Conservation (phyloP, 257 asterid species). For the Agastache rugosa region DNA sequence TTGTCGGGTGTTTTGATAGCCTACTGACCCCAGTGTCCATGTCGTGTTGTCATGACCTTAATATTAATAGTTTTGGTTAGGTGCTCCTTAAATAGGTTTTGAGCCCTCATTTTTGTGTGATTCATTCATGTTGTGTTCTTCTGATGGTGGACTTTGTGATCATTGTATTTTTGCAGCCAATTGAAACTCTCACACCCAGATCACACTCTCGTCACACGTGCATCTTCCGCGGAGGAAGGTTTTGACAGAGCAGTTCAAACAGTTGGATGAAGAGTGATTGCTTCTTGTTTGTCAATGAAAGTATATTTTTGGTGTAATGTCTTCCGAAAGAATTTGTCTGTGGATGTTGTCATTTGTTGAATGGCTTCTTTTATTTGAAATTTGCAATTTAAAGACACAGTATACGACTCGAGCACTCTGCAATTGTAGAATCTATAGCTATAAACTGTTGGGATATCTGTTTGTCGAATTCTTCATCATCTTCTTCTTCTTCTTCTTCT, state of each 20-base stretch:
- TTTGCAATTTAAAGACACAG: conserved; percentile 1
- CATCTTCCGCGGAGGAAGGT: conserved; percentile 68
- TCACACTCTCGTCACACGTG: conserved; percentile 73
- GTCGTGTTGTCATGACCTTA: not conserved
- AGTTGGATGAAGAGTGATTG: conserved; percentile 58
- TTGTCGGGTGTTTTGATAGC: not conserved
- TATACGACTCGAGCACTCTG: not conserved
- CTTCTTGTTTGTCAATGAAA: conserved; percentile 23
- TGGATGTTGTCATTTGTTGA: conserved; percentile 32
- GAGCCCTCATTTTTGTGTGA: not conserved
- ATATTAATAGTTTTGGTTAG: not conserved
- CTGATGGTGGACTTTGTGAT: conserved; percentile 16
- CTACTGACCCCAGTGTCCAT: not conserved
- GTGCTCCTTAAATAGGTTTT: conserved; percentile 10
- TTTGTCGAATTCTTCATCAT: not conserved
- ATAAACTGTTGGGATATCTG: not conserved
- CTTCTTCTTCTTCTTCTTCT: not conserved
- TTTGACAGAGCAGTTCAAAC: conserved; percentile 85
- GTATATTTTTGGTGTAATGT: conserved; percentile 35
- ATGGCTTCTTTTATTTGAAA: conserved; percentile 18
- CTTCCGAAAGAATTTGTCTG: conserved; percentile 7
- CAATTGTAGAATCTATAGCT: conserved; percentile 9
- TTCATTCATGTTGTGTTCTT: not conserved
- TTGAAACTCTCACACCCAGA: conserved; percentile 83
- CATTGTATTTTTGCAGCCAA: conserved; percentile 61